Evolutionary conservation across 768 basidiomycete genomes (phyloP).

Genomic region (Tulasnella sp.): DNA sequence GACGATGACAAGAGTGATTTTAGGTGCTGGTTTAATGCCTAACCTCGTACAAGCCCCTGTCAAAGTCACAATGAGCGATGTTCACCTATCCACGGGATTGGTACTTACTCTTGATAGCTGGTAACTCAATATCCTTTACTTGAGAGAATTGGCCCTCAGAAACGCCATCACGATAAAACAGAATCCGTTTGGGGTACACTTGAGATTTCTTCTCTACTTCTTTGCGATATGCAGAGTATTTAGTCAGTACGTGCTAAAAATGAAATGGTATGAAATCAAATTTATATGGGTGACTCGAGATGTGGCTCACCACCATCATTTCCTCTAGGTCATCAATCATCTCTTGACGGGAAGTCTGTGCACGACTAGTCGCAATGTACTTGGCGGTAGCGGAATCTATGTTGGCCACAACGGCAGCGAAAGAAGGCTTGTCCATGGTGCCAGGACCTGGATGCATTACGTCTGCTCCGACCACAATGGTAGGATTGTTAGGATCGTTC

Average conservation of each 20-base stretch:
- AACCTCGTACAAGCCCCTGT: slow-evolving; percentile 51
- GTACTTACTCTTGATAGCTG: slow-evolving; percentile 40
- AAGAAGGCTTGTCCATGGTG: slow-evolving; percentile 64
- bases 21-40: slow-evolving; percentile 34
- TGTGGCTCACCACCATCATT: slow-evolving; percentile 6
- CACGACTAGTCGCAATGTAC: slow-evolving; percentile 47
- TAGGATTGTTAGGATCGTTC: slow-evolving; percentile 6
- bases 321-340: slow-evolving; percentile 36
- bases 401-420: slow-evolving; percentile 66
- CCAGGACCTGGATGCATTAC: slow-evolving; percentile 58
- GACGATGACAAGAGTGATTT: slow-evolving; percentile 66
- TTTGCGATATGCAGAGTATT: slow-evolving; percentile 14
- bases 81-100: neutral
- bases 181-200: slow-evolving; percentile 9
- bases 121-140: slow-evolving; percentile 30
- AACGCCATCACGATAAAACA: slow-evolving; percentile 17
- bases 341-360: slow-evolving; percentile 56
- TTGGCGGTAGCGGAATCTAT: slow-evolving; percentile 66
- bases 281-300: neutral
- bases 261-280: neutral
- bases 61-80: neutral
- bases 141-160: slow-evolving; percentile 15
- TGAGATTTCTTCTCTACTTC: slow-evolving; percentile 12
- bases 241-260: slow-evolving; percentile 12
- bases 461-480: neutral